Evolutionary conservation across 2,329 filamentous ascomycete genomes (phyloP).

Genomic region (Talaromyces albobiverticillius): DNA sequence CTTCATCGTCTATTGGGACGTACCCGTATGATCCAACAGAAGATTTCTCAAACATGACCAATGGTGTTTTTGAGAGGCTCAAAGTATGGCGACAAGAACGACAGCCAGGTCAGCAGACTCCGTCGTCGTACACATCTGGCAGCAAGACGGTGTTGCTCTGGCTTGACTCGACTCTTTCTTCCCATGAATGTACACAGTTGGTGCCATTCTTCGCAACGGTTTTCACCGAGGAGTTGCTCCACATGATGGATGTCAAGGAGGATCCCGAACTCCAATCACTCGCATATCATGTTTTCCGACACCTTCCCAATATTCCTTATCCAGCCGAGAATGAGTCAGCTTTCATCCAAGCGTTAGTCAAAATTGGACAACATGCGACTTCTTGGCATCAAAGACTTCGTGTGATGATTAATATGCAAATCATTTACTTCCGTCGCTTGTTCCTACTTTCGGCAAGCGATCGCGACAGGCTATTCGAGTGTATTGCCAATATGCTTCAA

Average conservation of each 20-base stretch:
- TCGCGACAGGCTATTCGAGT: slow-evolving; percentile 78
- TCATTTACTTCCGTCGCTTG: slow-evolving; percentile 93
- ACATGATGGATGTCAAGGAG: slow-evolving; percentile 99
- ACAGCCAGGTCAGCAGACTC: slow-evolving; percentile 82
- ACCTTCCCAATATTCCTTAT: slow-evolving; percentile 93
- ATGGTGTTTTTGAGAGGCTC: slow-evolving; percentile 71
- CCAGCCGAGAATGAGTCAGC: slow-evolving; percentile 77
- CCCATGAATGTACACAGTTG: slow-evolving; percentile 87
- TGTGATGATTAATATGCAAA: slow-evolving; percentile 96
- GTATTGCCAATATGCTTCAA: slow-evolving; percentile 92
- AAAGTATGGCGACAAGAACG: slow-evolving; percentile 86
- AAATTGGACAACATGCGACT: slow-evolving; percentile 76
- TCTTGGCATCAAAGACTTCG: slow-evolving; percentile 96
- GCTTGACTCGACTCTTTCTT: slow-evolving; percentile 87
- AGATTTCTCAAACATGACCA: slow-evolving; percentile 70
- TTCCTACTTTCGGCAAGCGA: slow-evolving; percentile 77
- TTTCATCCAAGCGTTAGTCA: slow-evolving; percentile 82
- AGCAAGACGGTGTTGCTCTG: slow-evolving; percentile 95
- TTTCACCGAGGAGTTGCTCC: slow-evolving; percentile 87
- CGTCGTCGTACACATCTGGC: slow-evolving; percentile 89
- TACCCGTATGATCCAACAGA: slow-evolving; percentile 76
- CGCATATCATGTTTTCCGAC: slow-evolving; percentile 94
- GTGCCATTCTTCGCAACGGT: slow-evolving; percentile 85
- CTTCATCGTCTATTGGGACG: slow-evolving; percentile 75
- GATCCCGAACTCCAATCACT: slow-evolving; percentile 92